A percentile compares a stretch with the other conserved stretches of the same genome.
Conservation (phyloP, 345 rosid species). For the Eucalyptus grandis region DNA sequence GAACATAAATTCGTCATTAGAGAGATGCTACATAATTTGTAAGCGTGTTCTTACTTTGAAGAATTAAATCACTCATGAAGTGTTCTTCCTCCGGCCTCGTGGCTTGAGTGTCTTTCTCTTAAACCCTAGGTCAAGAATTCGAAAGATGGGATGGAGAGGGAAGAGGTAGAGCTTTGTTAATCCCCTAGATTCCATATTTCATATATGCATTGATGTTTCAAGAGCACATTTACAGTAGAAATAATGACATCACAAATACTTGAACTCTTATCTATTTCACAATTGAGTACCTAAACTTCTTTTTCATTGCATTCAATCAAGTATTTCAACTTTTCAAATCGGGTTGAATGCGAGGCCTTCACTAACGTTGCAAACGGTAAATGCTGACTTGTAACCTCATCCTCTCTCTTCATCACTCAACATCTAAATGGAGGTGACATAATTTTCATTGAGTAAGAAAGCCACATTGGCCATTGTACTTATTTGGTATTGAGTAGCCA, state of each 20-base stretch:
- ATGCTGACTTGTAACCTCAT: not conserved
- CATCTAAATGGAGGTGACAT: not conserved
- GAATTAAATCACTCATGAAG: not conserved
- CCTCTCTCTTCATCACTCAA: not conserved
- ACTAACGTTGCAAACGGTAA: not conserved
- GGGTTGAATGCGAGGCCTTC: not conserved
- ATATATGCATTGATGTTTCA: not conserved
- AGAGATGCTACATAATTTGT: not conserved
- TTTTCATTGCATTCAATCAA: not conserved
- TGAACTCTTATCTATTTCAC: not conserved
- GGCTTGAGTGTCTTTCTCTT: not conserved
- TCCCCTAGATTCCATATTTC: not conserved
- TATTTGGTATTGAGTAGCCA: not conserved
- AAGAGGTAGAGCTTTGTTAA: not conserved
- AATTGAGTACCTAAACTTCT: not conserved
- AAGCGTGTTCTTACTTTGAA: not conserved
- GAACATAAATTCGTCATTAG: not conserved
- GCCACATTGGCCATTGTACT: not conserved
- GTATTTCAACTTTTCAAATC: not conserved
- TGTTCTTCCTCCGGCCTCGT: not conserved
- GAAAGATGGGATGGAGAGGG: not conserved
- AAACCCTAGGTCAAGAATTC: not conserved
- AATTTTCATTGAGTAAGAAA: not conserved
- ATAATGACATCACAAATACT: not conserved
- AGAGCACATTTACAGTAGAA: not conserved